Evolutionary conservation across 2,329 filamentous ascomycete species (phyloP).

Genomic region (Colletotrichum simmondsii): DNA sequence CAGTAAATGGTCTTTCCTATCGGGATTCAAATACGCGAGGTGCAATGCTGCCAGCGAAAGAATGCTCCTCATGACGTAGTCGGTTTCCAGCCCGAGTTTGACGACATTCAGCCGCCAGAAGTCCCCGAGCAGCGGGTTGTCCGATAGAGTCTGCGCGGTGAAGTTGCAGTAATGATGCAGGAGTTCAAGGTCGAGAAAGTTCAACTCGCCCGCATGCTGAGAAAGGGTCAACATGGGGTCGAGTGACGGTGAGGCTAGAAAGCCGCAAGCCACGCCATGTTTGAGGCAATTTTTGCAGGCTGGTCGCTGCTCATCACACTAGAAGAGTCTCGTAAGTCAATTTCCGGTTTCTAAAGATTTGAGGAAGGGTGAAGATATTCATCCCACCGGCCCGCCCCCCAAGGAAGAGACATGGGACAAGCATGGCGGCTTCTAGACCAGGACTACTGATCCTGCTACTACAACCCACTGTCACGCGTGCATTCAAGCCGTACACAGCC

Average conservation of each 20-base stretch:
- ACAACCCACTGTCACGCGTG: neutral
- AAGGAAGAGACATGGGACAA: neutral
- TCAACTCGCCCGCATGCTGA: slow-evolving; percentile 40
- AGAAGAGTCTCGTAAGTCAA: slow-evolving; percentile 2
- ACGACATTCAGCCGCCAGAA: slow-evolving; percentile 60
- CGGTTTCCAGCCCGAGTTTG: slow-evolving; percentile 55
- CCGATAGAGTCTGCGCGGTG: slow-evolving; percentile 59
- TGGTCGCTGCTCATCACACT: slow-evolving; percentile 54
- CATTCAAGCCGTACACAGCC: neutral
- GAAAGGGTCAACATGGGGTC: slow-evolving; percentile 22
- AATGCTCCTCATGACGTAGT: slow-evolving; percentile 60
- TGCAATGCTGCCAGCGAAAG: slow-evolving; percentile 62
- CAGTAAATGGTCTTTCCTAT: slow-evolving; percentile 31
- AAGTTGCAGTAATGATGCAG: slow-evolving; percentile 63
- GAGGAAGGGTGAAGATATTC: neutral
- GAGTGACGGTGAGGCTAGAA: slow-evolving; percentile 34
- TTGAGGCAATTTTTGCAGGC: slow-evolving; percentile 52
- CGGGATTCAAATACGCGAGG: slow-evolving; percentile 47
- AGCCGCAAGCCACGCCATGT: slow-evolving; percentile 52
- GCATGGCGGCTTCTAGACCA: neutral
- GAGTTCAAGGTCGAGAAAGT: slow-evolving; percentile 60
- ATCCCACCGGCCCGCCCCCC: neutral
- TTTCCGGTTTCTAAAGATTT: neutral
- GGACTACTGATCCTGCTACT: neutral
- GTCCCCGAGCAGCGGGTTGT: slow-evolving; percentile 51